phyloP scores from a whole-genome alignment of 2,329 filamentous ascomycete genomes.

The Mollisia scopiformis region DNA sequence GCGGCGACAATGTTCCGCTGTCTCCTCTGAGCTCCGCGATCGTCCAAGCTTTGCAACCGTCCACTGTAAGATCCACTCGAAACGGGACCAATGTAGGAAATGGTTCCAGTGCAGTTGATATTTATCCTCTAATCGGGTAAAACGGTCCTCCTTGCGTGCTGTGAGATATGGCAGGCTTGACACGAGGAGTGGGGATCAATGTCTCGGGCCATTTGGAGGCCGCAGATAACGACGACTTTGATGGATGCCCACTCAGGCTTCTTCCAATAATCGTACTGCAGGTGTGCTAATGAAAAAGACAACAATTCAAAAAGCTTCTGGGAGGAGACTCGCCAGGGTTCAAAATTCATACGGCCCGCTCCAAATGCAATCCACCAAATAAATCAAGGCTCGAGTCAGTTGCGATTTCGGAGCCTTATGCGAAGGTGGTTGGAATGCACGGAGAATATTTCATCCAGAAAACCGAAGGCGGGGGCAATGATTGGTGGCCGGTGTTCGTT shows the following conservation, averaged over 20 bases:
- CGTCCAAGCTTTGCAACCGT: too few relatives aligned
- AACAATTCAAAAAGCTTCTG: not conserved
- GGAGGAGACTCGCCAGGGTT: not conserved
- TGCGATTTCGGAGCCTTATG: slow-evolving; percentile 8
- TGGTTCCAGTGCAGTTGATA: not conserved
- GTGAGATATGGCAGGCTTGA: not conserved
- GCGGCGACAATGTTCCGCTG: too few relatives aligned
- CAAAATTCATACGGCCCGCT: too few relatives aligned
- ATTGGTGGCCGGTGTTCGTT: slow-evolving; percentile 1
- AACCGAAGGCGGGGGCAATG: not conserved
- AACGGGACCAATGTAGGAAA: not conserved
- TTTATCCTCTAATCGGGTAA: not conserved
- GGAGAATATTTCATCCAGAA: not conserved
- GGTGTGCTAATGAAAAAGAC: not conserved
- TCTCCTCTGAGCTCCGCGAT: too few relatives aligned
- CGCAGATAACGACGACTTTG: not conserved
- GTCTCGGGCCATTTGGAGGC: not conserved
- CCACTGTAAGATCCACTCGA: too few relatives aligned
- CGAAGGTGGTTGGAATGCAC: not conserved
- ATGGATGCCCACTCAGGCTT: slow-evolving; percentile 7
- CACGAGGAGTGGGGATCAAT: not conserved
- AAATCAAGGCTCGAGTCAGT: not conserved
- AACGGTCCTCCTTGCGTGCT: not conserved
- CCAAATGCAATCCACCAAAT: not conserved
- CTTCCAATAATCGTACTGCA: slow-evolving; percentile 1